phyloP scores from a whole-genome alignment of 306 rosid genomes.

The Vachellia collinsii region DNA sequence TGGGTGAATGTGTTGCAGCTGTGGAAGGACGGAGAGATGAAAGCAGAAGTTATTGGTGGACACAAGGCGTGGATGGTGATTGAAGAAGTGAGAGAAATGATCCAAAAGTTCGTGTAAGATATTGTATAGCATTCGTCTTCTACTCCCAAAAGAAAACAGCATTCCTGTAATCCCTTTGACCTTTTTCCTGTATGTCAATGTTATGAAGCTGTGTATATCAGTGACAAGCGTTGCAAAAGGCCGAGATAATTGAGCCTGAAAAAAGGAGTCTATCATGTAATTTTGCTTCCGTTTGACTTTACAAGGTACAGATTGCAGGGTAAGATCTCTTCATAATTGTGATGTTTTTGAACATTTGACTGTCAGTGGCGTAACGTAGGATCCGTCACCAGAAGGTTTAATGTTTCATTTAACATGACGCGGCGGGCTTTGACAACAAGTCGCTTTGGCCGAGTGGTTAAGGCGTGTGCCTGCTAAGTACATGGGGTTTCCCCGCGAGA shows the following conservation, averaged over 20 bases:
- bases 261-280: not conserved
- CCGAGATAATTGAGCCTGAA: not conserved
- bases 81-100: constrained; percentile 87
- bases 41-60: constrained; percentile 86
- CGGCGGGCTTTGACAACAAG: not conserved
- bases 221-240: constrained; percentile 8
- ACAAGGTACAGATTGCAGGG: too few species aligned
- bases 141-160: constrained; percentile 4
- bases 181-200: not conserved
- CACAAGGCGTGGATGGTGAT: constrained; percentile 88
- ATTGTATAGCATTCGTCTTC: not conserved
- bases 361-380: not conserved
- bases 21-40: constrained; percentile 95
- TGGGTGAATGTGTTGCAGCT: constrained; percentile 50
- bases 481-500: constrained; percentile 73
- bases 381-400: not conserved
- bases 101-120: constrained; percentile 51
- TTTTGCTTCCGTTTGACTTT: not conserved
- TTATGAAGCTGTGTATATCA: constrained; percentile 13
- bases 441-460: constrained; percentile 81
- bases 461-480: constrained; percentile 80
- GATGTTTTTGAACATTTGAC: not conserved
- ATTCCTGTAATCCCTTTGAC: not conserved
- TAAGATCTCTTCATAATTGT: not conserved
- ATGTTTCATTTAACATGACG: too few species aligned